Evolutionary conservation across 208 protist genomes (phyloP).

Genomic region (Lotmaria passim): DNA sequence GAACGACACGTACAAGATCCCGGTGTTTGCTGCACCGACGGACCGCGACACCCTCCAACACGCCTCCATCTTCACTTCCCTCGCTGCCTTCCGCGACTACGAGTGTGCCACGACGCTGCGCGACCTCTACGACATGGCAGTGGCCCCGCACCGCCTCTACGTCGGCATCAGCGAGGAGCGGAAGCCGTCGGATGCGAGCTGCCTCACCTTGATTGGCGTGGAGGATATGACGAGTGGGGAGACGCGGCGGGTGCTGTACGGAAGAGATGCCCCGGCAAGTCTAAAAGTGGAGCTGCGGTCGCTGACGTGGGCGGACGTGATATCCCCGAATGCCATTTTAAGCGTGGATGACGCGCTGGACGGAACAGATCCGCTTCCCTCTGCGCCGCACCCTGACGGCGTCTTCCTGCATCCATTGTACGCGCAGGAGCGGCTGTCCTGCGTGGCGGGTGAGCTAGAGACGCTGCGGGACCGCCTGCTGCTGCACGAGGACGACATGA

Average conservation of each 20-base stretch:
- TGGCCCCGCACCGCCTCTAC: constrained; percentile 64
- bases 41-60: constrained; percentile 42
- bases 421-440: constrained; percentile 34
- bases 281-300: constrained; percentile 11
- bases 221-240: constrained; percentile 1
- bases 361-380: neutral
- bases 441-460: constrained; percentile 45
- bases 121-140: constrained; percentile 65
- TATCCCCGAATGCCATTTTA: neutral
- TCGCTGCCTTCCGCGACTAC: constrained; percentile 87
- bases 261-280: constrained; percentile 9
- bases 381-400: neutral
- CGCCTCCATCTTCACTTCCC: constrained; percentile 89
- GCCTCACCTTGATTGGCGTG: constrained; percentile 17
- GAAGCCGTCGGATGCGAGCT: constrained; percentile 35
- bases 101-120: constrained; percentile 85
- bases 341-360: neutral
- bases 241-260: constrained; percentile 36
- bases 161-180: constrained; percentile 88
- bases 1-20: constrained; percentile 28
- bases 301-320: constrained; percentile 28
- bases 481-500: constrained; percentile 25
- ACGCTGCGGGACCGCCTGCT: constrained; percentile 36
- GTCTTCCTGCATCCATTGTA: constrained; percentile 40
- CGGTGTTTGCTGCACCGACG: constrained; percentile 25